Evolutionary conservation across 2,329 filamentous ascomycete genomes (phyloP).

Genomic region (Plectosphaerella cucumerina): DNA sequence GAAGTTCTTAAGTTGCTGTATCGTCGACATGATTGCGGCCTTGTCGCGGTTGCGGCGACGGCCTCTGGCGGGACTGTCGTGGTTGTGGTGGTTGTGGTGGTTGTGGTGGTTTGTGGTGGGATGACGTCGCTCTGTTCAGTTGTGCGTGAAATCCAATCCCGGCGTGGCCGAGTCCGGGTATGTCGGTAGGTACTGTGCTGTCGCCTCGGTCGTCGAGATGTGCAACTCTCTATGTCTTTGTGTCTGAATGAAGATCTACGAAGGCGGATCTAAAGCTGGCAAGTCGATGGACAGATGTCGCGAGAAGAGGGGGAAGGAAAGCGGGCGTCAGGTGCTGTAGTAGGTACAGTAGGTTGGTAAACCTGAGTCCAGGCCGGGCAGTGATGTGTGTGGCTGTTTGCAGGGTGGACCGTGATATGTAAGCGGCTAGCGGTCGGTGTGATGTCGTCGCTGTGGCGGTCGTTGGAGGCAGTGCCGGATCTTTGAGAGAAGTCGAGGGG

Average conservation of each 20-base stretch:
- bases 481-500: neutral
- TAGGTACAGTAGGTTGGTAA: too few species aligned
- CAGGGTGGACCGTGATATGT: neutral
- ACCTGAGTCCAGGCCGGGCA: neutral
- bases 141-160: neutral
- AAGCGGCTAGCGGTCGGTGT: neutral
- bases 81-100: neutral
- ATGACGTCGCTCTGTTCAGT: neutral
- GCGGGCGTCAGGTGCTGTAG: neutral
- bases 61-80: neutral
- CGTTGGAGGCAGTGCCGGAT: neutral
- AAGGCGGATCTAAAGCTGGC: neutral
- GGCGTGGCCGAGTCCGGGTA: neutral
- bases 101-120: neutral
- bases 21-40: constrained; percentile 54
- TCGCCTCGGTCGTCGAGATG: too few species aligned
- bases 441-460: neutral
- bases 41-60: neutral
- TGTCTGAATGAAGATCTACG: neutral
- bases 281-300: neutral
- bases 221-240: too few species aligned
- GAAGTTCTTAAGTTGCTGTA: constrained; percentile 97
- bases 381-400: neutral
- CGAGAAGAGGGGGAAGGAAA: neutral
- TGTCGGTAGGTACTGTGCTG: too few species aligned